phyloP scores from a whole-genome alignment of 176 grass and related monocot genomes.

The Pontederia crassipes region DNA sequence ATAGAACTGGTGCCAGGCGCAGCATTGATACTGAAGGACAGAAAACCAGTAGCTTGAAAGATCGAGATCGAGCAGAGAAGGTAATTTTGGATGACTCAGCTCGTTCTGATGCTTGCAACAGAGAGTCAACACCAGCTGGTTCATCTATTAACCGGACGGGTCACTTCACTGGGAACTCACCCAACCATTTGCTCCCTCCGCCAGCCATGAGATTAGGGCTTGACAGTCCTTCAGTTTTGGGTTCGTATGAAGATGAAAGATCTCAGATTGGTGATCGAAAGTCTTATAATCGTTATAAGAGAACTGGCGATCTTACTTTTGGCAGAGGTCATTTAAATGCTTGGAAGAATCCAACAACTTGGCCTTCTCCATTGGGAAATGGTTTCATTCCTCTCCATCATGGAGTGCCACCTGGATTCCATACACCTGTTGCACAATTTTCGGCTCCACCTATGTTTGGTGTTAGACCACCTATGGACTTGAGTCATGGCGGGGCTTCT shows the following conservation, averaged over 20 bases:
- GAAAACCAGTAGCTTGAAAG: neutral
- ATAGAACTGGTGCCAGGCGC: slow-evolving; percentile 4
- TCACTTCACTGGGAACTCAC: slow-evolving; percentile 5
- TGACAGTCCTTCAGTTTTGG: slow-evolving; percentile 17
- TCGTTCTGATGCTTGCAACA: neutral
- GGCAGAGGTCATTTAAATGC: slow-evolving; percentile 24
- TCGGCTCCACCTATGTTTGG: slow-evolving; percentile 24
- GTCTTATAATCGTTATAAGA: slow-evolving; percentile 25
- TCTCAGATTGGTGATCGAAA: slow-evolving; percentile 20
- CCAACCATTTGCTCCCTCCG: slow-evolving; percentile 7
- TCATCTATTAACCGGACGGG: slow-evolving; percentile 12
- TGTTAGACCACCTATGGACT: slow-evolving; percentile 22
- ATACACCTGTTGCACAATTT: slow-evolving; percentile 23
- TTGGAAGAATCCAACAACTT: slow-evolving; percentile 24
- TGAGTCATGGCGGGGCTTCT: slow-evolving; percentile 15
- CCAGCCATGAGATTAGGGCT: slow-evolving; percentile 20
- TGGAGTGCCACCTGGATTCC: slow-evolving; percentile 28
- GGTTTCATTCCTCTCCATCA: slow-evolving; percentile 31
- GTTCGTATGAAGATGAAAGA: slow-evolving; percentile 33
- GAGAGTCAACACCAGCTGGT: neutral
- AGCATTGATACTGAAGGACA: slow-evolving; percentile 18
- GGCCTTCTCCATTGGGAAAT: slow-evolving; percentile 28
- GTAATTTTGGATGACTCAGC: neutral
- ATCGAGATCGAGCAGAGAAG: neutral
- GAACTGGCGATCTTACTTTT: slow-evolving; percentile 22